Evolutionary conservation across 2,329 filamentous ascomycete species (phyloP).

Genomic region (Penicillium sp.): DNA sequence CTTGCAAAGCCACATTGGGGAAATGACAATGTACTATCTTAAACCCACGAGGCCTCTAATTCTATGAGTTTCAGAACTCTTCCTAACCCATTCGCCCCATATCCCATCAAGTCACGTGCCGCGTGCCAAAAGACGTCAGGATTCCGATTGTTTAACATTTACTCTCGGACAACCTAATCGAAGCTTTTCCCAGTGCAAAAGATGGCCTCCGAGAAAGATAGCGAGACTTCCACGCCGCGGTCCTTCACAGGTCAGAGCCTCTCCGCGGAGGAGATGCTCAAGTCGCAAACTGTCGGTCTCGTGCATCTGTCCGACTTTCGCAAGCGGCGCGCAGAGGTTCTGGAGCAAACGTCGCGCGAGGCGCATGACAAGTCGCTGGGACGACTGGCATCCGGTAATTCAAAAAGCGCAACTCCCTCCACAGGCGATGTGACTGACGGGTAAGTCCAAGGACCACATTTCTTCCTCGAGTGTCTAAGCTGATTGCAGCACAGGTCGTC

Average conservation of each 20-base stretch:
- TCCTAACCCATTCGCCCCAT: neutral
- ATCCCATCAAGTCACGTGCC: conserved; percentile 10
- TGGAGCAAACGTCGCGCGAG: conserved; percentile 84
- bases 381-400: conserved; percentile 41
- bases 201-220: conserved; percentile 31
- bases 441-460: conserved; percentile 45
- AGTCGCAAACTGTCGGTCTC: conserved; percentile 82
- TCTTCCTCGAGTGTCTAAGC: conserved; percentile 25
- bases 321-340: conserved; percentile 89
- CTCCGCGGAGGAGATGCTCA: conserved; percentile 74
- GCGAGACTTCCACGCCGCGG: conserved; percentile 44
- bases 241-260: conserved; percentile 69
- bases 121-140: conserved; percentile 13
- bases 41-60: no score
- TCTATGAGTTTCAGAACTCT: neutral
- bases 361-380: conserved; percentile 59
- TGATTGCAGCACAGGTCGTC: conserved; percentile 56
- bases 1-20: neutral
- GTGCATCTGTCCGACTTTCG: conserved; percentile 91
- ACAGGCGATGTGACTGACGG: conserved; percentile 50
- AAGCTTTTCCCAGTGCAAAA: neutral
- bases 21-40: neutral
- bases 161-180: neutral
- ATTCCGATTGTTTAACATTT: neutral
- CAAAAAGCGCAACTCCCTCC: conserved; percentile 50